A percentile compares a stretch with the other conserved stretches of the same genome.
Evolutionary conservation across 148 eudicot species (phyloP).

Genomic region (Hydrangea macrophylla): DNA sequence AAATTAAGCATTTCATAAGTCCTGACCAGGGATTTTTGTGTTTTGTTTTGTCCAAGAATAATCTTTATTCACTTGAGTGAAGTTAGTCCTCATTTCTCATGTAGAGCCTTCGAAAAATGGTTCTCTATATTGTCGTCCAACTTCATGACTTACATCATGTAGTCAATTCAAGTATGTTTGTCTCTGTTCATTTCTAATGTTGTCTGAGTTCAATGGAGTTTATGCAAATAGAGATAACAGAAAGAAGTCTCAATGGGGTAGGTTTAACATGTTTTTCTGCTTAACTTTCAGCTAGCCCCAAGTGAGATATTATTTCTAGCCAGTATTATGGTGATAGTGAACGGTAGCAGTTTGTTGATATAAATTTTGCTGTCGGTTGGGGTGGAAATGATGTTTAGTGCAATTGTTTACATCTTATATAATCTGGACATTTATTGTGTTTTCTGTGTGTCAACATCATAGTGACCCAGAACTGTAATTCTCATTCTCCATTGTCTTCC

Average conservation of each 20-base stretch:
- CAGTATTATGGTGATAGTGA: background rate
- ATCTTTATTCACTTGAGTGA: background rate
- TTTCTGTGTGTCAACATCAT: background rate
- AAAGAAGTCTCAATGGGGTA: background rate
- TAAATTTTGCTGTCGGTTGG: too few relatives aligned
- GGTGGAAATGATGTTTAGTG: background rate
- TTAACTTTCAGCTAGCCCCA: background rate
- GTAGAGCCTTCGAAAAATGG: background rate
- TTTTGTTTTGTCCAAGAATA: background rate
- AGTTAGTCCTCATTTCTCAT: background rate
- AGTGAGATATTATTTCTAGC: too few relatives aligned
- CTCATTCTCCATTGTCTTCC: background rate
- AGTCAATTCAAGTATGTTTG: too few relatives aligned
- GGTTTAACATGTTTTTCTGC: constrained; percentile 1
- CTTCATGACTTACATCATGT: background rate
- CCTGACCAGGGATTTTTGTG: too few relatives aligned
- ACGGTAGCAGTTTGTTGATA: too few relatives aligned
- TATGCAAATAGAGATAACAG: background rate
- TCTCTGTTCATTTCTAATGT: background rate
- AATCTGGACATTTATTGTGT: background rate
- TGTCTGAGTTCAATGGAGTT: background rate
- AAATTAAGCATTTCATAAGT: too few relatives aligned
- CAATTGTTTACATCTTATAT: background rate
- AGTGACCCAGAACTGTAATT: background rate
- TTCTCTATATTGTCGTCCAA: background rate